These are phyloP conservation scores for Oenanthe javanica DNA, from an alignment of 140 eudicot genomes.

Conservation along the genomic window DNA sequence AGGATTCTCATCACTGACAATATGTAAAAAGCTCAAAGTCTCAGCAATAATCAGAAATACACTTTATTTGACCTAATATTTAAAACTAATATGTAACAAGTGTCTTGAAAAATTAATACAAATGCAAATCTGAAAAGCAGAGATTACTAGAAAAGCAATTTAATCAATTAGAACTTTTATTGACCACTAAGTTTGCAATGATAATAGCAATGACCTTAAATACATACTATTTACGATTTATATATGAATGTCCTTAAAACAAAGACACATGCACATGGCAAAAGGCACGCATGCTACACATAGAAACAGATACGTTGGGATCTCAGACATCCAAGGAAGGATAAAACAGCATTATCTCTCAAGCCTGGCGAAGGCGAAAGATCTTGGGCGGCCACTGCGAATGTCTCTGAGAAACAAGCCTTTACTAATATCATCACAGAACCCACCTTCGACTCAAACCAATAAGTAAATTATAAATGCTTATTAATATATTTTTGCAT, in stretches of 20 bases:
- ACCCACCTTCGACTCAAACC: not conserved
- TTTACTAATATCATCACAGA: constrained; percentile 7
- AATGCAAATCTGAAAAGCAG: not conserved
- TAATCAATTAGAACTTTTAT: not conserved
- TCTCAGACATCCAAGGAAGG: constrained; percentile 13
- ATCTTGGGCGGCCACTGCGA: constrained; percentile 52
- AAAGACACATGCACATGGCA: not conserved
- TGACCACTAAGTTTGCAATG: too few relatives aligned
- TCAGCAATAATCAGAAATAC: not conserved
- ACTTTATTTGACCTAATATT: not conserved
- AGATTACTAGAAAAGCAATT: not conserved
- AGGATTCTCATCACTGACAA: not conserved
- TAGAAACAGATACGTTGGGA: not conserved
- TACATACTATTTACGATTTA: too few relatives aligned
- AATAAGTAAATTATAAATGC: not conserved
- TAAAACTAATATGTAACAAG: not conserved
- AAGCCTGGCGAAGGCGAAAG: constrained; percentile 35
- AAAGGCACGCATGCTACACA: not conserved
- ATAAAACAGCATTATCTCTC: constrained; percentile 9
- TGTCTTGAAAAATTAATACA: not conserved
- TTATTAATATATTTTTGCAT: too few relatives aligned
- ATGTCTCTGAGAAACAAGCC: constrained; percentile 57
- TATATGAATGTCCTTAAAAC: not conserved
- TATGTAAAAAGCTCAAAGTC: not conserved
- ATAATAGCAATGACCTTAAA: too few relatives aligned